A percentile compares a stretch with the other conserved stretches of the same genome.
Evolutionary conservation across 1,284 basidiomycete genomes (phyloP).

Genomic region (Wolfiporia cocos): DNA sequence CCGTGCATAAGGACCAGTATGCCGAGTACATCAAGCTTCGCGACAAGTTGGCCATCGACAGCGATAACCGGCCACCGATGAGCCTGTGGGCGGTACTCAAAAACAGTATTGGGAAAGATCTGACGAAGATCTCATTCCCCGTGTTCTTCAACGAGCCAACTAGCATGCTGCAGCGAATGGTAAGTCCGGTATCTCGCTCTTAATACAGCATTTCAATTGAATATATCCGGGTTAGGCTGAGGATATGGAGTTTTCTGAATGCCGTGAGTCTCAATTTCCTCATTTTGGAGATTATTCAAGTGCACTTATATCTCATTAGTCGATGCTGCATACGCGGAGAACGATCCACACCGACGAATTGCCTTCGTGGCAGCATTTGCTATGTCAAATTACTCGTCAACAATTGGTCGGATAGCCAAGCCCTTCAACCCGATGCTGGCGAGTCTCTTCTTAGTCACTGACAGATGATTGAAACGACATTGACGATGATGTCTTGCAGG

Average conservation of each 20-base stretch:
- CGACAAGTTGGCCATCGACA: constrained; percentile 59
- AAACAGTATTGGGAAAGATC: constrained; percentile 93
- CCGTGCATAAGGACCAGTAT: constrained; percentile 50
- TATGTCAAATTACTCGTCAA: constrained; percentile 97
- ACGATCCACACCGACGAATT: constrained; percentile 77
- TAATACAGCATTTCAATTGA: neutral
- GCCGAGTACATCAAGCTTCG: constrained; percentile 69
- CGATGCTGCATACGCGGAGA: constrained; percentile 77
- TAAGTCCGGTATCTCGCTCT: constrained; percentile 22
- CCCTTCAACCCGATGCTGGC: constrained; percentile 93
- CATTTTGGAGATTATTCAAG: neutral
- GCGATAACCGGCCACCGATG: constrained; percentile 83
- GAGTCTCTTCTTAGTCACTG: constrained; percentile 18
- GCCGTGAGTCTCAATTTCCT: constrained; percentile 49
- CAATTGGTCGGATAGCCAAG: constrained; percentile 93
- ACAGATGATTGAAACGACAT: neutral
- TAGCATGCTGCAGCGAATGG: constrained; percentile 90
- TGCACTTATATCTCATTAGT: constrained; percentile 38
- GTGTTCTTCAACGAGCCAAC: constrained; percentile 97
- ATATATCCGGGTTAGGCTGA: constrained; percentile 49
- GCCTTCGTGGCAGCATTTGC: constrained; percentile 96
- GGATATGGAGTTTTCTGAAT: constrained; percentile 95
- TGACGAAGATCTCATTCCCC: constrained; percentile 95
- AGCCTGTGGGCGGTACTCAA: constrained; percentile 96
- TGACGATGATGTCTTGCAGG: constrained; percentile 26